A percentile compares a stretch with the other conserved stretches of the same genome.
These are phyloP conservation scores for Globisporangium carolinianum DNA, from an alignment of 352 stramenopile genomes.

Conservation along the genomic window DNA sequence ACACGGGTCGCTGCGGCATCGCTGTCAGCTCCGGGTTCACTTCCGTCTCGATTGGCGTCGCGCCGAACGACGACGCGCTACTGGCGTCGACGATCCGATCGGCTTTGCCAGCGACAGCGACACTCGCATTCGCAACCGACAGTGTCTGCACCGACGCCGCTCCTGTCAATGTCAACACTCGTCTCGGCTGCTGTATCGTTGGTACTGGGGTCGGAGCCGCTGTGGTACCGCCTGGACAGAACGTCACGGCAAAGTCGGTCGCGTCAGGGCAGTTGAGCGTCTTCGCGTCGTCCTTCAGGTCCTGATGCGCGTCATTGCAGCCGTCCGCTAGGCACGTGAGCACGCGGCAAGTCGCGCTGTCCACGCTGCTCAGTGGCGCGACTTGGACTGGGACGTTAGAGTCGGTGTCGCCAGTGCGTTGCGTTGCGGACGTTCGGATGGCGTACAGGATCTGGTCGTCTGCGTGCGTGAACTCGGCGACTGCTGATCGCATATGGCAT, in stretches of 20 bases:
- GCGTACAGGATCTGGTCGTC: constrained; percentile 36
- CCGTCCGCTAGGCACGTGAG: constrained; percentile 30
- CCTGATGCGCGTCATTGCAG: constrained; percentile 56
- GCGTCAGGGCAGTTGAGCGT: constrained; percentile 28
- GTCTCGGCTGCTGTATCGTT: constrained; percentile 2
- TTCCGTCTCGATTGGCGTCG: neutral
- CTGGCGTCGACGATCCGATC: neutral
- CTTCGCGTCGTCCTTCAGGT: constrained; percentile 38
- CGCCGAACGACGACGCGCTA: neutral
- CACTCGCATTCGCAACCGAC: neutral
- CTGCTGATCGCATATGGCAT: constrained; percentile 6
- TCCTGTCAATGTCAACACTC: neutral
- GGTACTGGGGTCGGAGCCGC: constrained; percentile 9
- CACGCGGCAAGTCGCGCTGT: constrained; percentile 24
- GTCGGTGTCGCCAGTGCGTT: constrained; percentile 25
- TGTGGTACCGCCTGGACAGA: constrained; percentile 23
- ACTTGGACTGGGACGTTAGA: constrained; percentile 52
- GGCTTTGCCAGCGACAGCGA: constrained; percentile 1
- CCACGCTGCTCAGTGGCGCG: constrained; percentile 22
- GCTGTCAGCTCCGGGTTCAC: neutral
- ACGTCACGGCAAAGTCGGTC: constrained; percentile 26
- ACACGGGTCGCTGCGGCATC: neutral
- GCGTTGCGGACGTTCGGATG: constrained; percentile 26
- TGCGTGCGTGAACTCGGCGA: constrained; percentile 35
- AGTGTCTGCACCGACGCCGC: constrained; percentile 2